phyloP scores from a whole-genome alignment of 768 basidiomycete species.

The Podaxis sp. region DNA sequence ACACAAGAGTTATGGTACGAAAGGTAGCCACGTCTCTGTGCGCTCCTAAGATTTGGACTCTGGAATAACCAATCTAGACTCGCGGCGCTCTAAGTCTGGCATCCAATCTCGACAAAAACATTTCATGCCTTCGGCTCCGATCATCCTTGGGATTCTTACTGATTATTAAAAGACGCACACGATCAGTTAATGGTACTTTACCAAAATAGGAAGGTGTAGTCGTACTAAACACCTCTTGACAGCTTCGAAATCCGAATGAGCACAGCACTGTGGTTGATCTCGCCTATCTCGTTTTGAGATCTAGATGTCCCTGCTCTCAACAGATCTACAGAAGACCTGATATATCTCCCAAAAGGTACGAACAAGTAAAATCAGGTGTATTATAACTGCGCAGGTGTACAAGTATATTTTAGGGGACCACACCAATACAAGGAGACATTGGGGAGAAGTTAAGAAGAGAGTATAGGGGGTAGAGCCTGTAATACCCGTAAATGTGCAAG shows the following conservation, averaged over 20 bases:
- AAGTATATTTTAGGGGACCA: background rate
- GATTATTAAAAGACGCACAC: background rate
- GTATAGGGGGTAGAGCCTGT: background rate
- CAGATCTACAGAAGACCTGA: background rate
- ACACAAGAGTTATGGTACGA: no score
- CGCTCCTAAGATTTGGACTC: no score
- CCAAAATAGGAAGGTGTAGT: background rate
- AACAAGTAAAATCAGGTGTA: background rate
- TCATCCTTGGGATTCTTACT: no score
- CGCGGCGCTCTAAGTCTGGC: no score
- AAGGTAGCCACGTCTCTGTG: no score
- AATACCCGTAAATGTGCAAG: background rate
- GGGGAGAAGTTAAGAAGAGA: background rate
- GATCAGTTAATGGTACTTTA: background rate
- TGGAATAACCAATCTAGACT: no score
- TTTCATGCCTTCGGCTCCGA: no score
- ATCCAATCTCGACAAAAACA: no score
- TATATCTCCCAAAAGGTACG: background rate
- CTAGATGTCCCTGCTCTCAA: background rate
- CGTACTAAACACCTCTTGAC: background rate
- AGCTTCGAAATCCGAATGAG: constrained; percentile 2
- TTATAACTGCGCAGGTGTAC: background rate
- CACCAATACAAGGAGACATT: background rate
- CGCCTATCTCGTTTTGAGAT: background rate
- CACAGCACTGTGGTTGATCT: background rate